Evolutionary conservation across 768 basidiomycete species (phyloP).

Genomic region (Brasilioporus rufonigricans): DNA sequence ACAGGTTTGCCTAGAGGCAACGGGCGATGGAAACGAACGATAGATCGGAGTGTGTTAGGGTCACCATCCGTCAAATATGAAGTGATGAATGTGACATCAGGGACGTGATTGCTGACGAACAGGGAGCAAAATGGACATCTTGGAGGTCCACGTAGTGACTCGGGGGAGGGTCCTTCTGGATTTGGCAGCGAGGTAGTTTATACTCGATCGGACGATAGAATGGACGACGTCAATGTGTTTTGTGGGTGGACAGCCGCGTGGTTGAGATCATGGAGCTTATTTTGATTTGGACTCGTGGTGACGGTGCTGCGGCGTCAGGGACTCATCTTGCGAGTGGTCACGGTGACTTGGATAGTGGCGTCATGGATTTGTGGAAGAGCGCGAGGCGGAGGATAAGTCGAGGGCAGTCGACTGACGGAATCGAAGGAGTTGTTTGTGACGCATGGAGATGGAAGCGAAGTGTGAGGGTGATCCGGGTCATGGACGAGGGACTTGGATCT

Average conservation of each 20-base stretch:
- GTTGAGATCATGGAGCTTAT: slow-evolving; percentile 7
- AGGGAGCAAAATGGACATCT: too few species aligned
- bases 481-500: slow-evolving; percentile 7
- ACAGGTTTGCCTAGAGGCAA: neutral
- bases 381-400: too few species aligned
- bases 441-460: neutral
- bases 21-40: slow-evolving; percentile 4
- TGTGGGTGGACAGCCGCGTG: slow-evolving; percentile 18
- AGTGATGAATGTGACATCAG: slow-evolving; percentile 2
- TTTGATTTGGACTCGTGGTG: slow-evolving; percentile 17
- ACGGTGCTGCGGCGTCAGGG: slow-evolving; percentile 28
- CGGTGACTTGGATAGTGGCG: slow-evolving; percentile 10
- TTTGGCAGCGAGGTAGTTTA: neutral
- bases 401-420: too few species aligned
- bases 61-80: neutral
- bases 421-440: too few species aligned
- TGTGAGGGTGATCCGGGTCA: neutral
- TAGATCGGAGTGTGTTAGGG: neutral
- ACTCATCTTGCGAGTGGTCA: neutral
- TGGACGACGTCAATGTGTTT: slow-evolving; percentile 16
- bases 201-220: slow-evolving; percentile 4
- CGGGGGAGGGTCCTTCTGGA: neutral
- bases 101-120: too few species aligned
- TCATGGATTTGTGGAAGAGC: slow-evolving; percentile 1
- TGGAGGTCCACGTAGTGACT: neutral